Percentiles rank a stretch among this genome's conserved stretches.
Evolutionary conservation across 1,284 basidiomycete species (phyloP).

Genomic region (Tausonia pullulans): DNA sequence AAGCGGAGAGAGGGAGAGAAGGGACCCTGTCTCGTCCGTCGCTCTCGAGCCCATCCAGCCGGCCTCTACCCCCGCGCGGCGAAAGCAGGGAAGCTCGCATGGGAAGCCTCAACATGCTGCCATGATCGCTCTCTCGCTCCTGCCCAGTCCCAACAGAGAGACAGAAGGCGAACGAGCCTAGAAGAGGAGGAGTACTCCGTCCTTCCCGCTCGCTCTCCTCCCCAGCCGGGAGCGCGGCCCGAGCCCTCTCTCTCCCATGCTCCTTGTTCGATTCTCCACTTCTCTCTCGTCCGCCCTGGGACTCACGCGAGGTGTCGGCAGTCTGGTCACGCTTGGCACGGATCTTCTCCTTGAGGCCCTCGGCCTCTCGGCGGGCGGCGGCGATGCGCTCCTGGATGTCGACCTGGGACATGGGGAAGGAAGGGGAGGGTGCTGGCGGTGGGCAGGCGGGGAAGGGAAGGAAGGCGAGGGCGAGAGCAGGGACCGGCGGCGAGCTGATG

Average conservation of each 20-base stretch:
- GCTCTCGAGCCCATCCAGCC: background rate
- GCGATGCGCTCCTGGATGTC: constrained; percentile 92
- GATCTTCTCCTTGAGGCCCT: constrained; percentile 95
- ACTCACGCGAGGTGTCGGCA: constrained; percentile 88
- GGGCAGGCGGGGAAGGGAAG: constrained; percentile 8
- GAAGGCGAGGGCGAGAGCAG: background rate
- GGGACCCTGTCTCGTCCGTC: background rate
- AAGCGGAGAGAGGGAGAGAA: background rate
- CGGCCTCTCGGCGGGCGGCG: constrained; percentile 88
- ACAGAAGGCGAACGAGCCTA: no score
- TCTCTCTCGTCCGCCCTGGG: background rate
- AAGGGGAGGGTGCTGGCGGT: constrained; percentile 10
- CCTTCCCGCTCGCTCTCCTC: no score
- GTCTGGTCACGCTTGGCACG: constrained; percentile 86
- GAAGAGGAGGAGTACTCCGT: no score
- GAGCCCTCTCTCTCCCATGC: background rate
- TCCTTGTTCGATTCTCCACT: background rate
- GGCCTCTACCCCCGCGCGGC: no score
- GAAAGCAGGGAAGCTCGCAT: no score
- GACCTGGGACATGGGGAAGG: constrained; percentile 42
- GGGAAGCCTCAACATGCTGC: no score
- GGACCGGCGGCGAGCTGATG: background rate
- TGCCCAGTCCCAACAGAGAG: no score
- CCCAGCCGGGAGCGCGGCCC: background rate
- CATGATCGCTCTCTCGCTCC: no score